Base-by-base conservation (phyloP, 768 basidiomycete genomes). In the Leccinum fibrillosum region DNA sequence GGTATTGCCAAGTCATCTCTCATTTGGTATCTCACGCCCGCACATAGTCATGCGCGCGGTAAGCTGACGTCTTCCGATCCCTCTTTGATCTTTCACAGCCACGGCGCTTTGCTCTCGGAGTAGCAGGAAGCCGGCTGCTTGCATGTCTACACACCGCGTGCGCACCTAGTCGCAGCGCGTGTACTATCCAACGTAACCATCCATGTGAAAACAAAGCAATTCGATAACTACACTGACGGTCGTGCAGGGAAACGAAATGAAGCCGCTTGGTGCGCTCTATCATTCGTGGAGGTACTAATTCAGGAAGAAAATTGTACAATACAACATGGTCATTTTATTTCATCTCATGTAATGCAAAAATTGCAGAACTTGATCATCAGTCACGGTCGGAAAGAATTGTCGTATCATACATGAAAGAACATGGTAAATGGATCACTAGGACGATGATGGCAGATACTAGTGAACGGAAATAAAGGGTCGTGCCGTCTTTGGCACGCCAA, bases 401-500 rank as follows among this genome's bases (percentile, higher is more conserved):
- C 10, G 48, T 44, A 25, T 48, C 19, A 30, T 23, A 45, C 34
- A 19, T 26, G 30, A 19, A 25, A 45, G 19, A n/a, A 47, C 11
- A 32, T 52, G 25, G n/a, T 4, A 10, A 21, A 48, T 53, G n/a
- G 37, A 39, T 61, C 63, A 35, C 39, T 28, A 6, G 21, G 32
- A 26, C 15, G 50, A 51, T 51, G 53, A 35, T 54, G 25, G 15
- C 35, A 48, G 15, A 49, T 23, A 28, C 23, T 44, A 45, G 34
- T 44, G 23, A n/a, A 48, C 2, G 56, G 42, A 21, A 34, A 39
- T 51, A 49, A 39, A 44, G 39, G 32, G 54, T 45, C 21, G 17
- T 44, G 54, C 58, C 28, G 47, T 60, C 45, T 51, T 63, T 48
- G 30, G 11, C 53, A 19, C 34, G 55, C 34, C 55, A 28, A 50